A percentile compares a stretch with the other conserved stretches of the same genome.
These are phyloP conservation scores for Penicillium macrosclerotiorum DNA, from an alignment of 495 filamentous ascomycete species.

Conservation along the genomic window DNA sequence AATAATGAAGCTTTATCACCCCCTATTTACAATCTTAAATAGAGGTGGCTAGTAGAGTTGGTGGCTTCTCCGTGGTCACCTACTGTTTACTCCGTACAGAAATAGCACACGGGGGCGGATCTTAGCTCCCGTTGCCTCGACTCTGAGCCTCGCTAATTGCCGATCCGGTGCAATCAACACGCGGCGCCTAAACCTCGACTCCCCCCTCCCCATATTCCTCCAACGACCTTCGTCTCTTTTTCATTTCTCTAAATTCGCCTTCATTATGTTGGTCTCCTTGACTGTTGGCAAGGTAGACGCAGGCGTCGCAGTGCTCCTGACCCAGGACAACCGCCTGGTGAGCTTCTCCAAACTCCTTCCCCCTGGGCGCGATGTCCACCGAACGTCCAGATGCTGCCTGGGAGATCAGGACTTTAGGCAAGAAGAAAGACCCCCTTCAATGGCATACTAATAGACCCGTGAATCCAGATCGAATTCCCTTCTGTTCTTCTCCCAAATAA, in stretches of 20 bases:
- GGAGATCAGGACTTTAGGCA: constrained; percentile 4
- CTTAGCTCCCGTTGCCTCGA: constrained; percentile 18
- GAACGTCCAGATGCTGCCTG: constrained; percentile 12
- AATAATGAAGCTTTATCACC: no score
- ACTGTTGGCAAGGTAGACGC: constrained; percentile 99
- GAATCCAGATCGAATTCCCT: constrained; percentile 88
- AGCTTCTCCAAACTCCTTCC: constrained; percentile 39
- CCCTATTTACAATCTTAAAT: no score
- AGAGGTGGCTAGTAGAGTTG: no score
- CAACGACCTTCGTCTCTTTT: constrained; percentile 7
- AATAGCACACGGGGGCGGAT: neutral
- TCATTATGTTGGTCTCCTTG: constrained; percentile 88
- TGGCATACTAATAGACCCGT: constrained; percentile 7
- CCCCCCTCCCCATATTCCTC: constrained; percentile 8
- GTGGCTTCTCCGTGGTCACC: no score
- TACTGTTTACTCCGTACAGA: no score
- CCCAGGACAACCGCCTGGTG: constrained; percentile 95
- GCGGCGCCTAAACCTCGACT: constrained; percentile 14
- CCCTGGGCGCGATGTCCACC: constrained; percentile 17
- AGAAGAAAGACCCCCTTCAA: neutral
- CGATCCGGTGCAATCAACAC: constrained; percentile 34
- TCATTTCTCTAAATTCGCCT: neutral
- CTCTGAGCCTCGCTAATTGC: constrained; percentile 32
- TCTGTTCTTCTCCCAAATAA: constrained; percentile 94
- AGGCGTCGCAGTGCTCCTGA: constrained; percentile 93